Evolutionary conservation across 2,329 filamentous ascomycete species (phyloP), one percentile per base, ranked within the genome.

Genomic region (Claviceps quebecensis): DNA sequence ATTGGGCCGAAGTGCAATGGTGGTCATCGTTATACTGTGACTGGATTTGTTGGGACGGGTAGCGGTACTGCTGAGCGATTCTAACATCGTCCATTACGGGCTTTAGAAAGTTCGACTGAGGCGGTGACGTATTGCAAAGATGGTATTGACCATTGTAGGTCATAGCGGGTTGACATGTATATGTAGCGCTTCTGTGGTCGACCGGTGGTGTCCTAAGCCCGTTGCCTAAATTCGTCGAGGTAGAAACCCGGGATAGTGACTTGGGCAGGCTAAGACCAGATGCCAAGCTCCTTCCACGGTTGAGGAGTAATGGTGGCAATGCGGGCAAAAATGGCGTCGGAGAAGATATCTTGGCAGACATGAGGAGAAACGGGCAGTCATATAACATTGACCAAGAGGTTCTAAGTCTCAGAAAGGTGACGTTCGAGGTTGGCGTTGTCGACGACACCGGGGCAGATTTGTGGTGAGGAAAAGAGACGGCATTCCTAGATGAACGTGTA

Each of bases 131-230:
- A 22, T 69, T 62, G 50, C 73, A 72, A 43, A 65, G 64, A 53
- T 69, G 65, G 40, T 67, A 65, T 66, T 75, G 70, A 56, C 61
- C 66, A 41, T 73, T 69, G 62, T 75, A 77, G 49, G 69, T 67
- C 58, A 73, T 66, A 51, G 69, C 64, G 13, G 70, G 66, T 48
- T 75, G 72, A 57, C 76, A 78, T n/a, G 72, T 66, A 55, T 77
- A 78, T n/a, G 72, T 66, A 55, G 73, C 67, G 57, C 70, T 74
- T 76, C 79, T 73, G 54, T 70, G 67, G 66, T 77, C 74, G 56
- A 67, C 62, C 41, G 74, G 75, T 49, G 75, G 75, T 53, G 74
- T 76, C 60, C 65, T 68, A 58, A 77, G 69, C 54, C 75, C 73
- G 61, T 62, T 61, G 52, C 58, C 61, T 49, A 55, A 50, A 41